These are phyloP conservation scores for Didymella glomerata DNA, from an alignment of 2,329 filamentous ascomycete species.

Conservation along the genomic window DNA sequence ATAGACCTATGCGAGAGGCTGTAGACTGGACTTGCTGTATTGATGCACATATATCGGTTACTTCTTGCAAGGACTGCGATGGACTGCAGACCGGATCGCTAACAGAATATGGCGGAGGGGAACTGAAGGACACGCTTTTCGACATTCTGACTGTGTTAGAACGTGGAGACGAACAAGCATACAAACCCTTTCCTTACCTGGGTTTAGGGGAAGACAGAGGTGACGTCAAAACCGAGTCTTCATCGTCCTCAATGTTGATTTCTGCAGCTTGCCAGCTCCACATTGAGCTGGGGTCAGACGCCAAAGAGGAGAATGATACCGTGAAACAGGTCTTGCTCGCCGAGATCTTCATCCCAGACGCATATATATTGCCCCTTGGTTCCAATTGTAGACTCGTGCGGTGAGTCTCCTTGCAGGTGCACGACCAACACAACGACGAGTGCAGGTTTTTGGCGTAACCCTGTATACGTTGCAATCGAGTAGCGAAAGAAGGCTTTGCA, in stretches of 20 bases:
- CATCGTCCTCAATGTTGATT: slow-evolving; percentile 39
- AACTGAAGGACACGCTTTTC: slow-evolving; percentile 48
- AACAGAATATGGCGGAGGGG: slow-evolving; percentile 44
- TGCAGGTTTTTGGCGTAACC: slow-evolving; percentile 46
- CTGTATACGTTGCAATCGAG: slow-evolving; percentile 46
- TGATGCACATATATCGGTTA: slow-evolving; percentile 49
- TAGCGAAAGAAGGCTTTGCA: slow-evolving; percentile 47
- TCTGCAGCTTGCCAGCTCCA: slow-evolving; percentile 48
- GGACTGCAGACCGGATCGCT: slow-evolving; percentile 29
- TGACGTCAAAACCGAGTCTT: slow-evolving; percentile 24
- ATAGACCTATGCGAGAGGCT: slow-evolving; percentile 44
- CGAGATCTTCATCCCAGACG: slow-evolving; percentile 23
- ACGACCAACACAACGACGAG: slow-evolving; percentile 46
- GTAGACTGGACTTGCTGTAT: slow-evolving; percentile 41
- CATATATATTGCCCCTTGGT: slow-evolving; percentile 38
- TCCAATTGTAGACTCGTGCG: slow-evolving; percentile 48
- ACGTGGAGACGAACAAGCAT: background rate
- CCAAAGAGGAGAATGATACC: slow-evolving; percentile 42
- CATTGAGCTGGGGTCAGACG: slow-evolving; percentile 21
- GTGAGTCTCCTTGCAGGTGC: slow-evolving; percentile 46
- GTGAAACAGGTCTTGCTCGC: slow-evolving; percentile 43
- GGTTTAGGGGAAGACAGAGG: slow-evolving; percentile 27
- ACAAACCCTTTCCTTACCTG: slow-evolving; percentile 24
- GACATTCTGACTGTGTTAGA: slow-evolving; percentile 32
- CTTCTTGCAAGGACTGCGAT: slow-evolving; percentile 34